phyloP scores from a whole-genome alignment of 139 green algal genomes.

The Chlorella sp. region DNA sequence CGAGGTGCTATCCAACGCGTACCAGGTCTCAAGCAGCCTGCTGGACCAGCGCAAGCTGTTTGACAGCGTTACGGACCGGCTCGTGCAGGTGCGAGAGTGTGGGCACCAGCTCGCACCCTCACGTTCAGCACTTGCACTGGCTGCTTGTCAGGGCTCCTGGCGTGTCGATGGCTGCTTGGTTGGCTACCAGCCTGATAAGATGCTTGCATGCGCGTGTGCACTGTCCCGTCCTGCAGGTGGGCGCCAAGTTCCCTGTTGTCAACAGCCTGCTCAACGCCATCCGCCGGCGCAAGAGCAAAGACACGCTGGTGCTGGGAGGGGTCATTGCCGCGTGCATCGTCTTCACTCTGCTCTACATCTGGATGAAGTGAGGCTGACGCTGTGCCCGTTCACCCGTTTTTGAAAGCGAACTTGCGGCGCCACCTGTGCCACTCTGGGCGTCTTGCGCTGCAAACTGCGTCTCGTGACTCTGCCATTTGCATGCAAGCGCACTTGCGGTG shows the following conservation, averaged over 20 bases:
- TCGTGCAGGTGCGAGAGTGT: constrained; percentile 6
- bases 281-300: constrained; percentile 75
- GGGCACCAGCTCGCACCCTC: no score
- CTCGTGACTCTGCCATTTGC: no score
- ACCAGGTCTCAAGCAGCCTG: constrained; percentile 52
- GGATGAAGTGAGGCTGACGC: constrained; percentile 27
- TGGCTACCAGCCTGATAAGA: no score
- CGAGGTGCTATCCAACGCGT: constrained; percentile 73
- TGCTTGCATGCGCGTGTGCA: no score
- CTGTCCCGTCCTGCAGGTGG: constrained; percentile 44
- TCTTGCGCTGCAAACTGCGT: no score
- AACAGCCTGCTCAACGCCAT: constrained; percentile 82
- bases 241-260: constrained; percentile 73
- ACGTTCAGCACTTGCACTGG: no score
- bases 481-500: no score
- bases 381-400: no score
- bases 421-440: no score
- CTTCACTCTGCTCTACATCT: constrained; percentile 81
- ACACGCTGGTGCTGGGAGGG: constrained; percentile 81
- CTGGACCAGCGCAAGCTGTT: constrained; percentile 52
- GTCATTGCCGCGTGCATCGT: constrained; percentile 78
- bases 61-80: constrained; percentile 28
- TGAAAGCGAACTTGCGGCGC: no score
- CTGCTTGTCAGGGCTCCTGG: no score
- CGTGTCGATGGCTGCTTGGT: no score